Evolutionary conservation across 805 yeast species (phyloP).

Genomic region (Kodamaea kaohsiungensis): DNA sequence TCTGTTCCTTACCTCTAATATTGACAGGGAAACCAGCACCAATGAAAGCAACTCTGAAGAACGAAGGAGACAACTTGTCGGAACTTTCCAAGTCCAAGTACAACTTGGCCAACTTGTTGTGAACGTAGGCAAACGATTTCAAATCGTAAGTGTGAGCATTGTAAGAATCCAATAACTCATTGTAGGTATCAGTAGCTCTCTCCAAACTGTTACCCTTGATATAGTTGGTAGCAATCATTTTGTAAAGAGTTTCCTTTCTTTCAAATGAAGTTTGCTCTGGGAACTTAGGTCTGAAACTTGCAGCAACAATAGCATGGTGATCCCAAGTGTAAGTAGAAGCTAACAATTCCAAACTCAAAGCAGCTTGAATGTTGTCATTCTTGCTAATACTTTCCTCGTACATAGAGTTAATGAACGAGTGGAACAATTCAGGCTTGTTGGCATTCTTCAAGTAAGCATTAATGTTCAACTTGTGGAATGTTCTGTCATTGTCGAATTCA

Average conservation of each 20-base stretch:
- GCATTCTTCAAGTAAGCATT: constrained; percentile 76
- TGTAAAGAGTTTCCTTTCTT: constrained; percentile 71
- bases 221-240: constrained; percentile 69
- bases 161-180: constrained; percentile 75
- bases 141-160: constrained; percentile 73
- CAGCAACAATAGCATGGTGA: constrained; percentile 53
- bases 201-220: constrained; percentile 72
- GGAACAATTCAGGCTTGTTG: constrained; percentile 75
- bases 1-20: constrained; percentile 72
- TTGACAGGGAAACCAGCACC: constrained; percentile 85
- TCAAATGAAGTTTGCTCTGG: constrained; percentile 83
- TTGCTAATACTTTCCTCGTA: constrained; percentile 62
- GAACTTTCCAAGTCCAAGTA: constrained; percentile 65
- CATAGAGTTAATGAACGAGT: constrained; percentile 75
- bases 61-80: constrained; percentile 75
- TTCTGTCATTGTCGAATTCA: constrained; percentile 85
- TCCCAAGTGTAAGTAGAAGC: constrained; percentile 80
- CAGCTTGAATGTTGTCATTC: constrained; percentile 76
- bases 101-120: constrained; percentile 64
- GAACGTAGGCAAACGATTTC: constrained; percentile 70
- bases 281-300: constrained; percentile 63
- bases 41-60: constrained; percentile 74
- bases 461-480: constrained; percentile 74
- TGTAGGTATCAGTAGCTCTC: constrained; percentile 76
- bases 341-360: constrained; percentile 72